Conservation (phyloP, 441 rosid genomes). For the Kokia cookei region DNA sequence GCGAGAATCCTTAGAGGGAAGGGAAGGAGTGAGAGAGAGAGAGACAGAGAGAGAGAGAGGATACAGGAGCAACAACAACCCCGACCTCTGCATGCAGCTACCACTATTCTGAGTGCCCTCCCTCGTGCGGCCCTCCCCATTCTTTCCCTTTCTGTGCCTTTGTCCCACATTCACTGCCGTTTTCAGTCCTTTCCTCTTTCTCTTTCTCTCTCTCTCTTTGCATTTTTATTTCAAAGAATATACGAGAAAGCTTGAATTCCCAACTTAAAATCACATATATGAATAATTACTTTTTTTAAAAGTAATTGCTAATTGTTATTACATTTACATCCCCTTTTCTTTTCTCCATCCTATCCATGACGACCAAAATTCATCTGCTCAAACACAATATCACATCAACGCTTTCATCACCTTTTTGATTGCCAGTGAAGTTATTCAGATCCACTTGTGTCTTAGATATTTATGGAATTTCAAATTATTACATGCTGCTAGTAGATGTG, state of each 20-base stretch:
- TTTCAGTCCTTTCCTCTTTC: background rate
- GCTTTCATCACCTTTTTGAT: background rate
- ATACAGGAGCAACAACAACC: background rate
- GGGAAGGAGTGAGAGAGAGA: background rate
- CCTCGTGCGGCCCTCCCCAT: conserved; percentile 37
- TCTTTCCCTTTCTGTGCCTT: background rate
- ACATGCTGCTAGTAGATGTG: background rate
- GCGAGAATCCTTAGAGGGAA: conserved; percentile 24
- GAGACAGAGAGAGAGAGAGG: background rate
- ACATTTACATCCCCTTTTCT: background rate
- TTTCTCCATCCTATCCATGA: background rate
- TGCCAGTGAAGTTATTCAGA: background rate
- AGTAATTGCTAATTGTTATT: background rate
- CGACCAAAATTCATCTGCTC: background rate
- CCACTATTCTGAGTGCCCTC: conserved; percentile 12
- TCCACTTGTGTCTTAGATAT: background rate
- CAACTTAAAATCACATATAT: too few relatives aligned
- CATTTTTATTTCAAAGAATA: background rate
- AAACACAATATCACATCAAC: background rate
- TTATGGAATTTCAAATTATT: background rate
- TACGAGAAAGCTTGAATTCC: too few relatives aligned
- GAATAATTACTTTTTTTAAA: too few relatives aligned
- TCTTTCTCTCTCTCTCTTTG: background rate
- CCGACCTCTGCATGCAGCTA: background rate
- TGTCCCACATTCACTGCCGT: background rate